Base-by-base conservation (phyloP, 257 asterid species). In the Nicotiana obtusifolia region DNA sequence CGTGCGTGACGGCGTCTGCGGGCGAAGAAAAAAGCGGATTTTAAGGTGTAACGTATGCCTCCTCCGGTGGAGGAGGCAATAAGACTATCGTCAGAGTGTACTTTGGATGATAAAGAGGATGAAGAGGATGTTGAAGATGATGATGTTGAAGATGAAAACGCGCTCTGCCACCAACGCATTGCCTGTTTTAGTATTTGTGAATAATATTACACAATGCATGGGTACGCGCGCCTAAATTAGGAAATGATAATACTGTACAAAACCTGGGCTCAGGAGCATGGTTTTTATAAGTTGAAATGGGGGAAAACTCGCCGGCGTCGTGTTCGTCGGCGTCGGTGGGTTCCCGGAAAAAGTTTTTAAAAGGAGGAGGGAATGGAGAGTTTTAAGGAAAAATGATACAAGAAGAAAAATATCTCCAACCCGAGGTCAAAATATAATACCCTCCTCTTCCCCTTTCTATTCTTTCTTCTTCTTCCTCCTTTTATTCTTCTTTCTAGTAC, bases 31-130 rank as follows among this genome's bases (percentile, higher is more conserved):
- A 90, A 83, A 33, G 87, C 65, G 33, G 91, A 53, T 64, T 83
- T 92, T 13, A 64, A 79, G 4, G 87, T 37, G 78, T 67, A 49
- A 79, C 89, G 77, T 31, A 83, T n/a, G 13, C 77, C 82, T 20
- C 78, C 83, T 54, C 49, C 68, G 0, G 0, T 0, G 47, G 47
- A 41, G 59, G 86, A 84, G 64, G 62, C 57, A 19, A 87, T 64
- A 26, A 84, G 60, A 69, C 49, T 85, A 8, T 90, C 94, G 59
- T 86, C 93, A 61, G 96, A 88, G 80, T 82, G 84, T 49, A 91
- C 81, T 85, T 84, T 91, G 26, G 90, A 82, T 24, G 88, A 83
- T 0, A 91, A 81, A 33, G 91, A 69, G 53, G 90, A 85, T 0
- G 91, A 81, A 3, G 89, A 90, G 0, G 96, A 4, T 0, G 82